These are phyloP conservation scores for Mortierella sp. DNA, from an alignment of 371 early-diverging fungal species.

Conservation along the genomic window DNA sequence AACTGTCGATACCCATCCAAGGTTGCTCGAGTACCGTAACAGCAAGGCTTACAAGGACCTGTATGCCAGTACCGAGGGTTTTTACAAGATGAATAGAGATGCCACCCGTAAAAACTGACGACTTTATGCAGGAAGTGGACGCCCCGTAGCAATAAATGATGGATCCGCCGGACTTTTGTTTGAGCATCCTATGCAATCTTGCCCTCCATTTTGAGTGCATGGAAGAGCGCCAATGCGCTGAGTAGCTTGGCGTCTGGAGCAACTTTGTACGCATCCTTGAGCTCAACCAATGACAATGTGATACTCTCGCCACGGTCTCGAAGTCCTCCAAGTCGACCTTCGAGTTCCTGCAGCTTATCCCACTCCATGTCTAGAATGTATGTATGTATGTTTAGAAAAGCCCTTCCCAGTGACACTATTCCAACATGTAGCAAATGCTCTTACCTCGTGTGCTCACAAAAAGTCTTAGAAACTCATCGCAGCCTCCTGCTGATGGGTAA, in stretches of 20 bases:
- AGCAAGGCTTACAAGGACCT: constrained; percentile 13
- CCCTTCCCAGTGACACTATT: background rate
- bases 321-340: constrained; percentile 77
- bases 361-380: constrained; percentile 51
- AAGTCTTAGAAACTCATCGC: constrained; percentile 81
- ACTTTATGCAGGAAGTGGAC: too few relatives aligned
- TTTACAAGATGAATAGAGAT: background rate
- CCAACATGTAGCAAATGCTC: background rate
- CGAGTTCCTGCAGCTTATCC: constrained; percentile 63
- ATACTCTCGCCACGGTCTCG: constrained; percentile 85
- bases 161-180: too few relatives aligned
- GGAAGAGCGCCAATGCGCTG: constrained; percentile 75
- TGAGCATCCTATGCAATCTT: constrained; percentile 27
- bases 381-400: background rate
- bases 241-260: constrained; percentile 80
- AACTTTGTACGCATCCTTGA: constrained; percentile 72
- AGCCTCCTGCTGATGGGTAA: constrained; percentile 85
- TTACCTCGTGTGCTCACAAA: constrained; percentile 72
- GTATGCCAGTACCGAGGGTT: constrained; percentile 2
- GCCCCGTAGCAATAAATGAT: too few relatives aligned
- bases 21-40: constrained; percentile 8
- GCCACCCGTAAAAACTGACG: background rate
- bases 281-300: constrained; percentile 67
- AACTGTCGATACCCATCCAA: constrained; percentile 14
- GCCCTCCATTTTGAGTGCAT: constrained; percentile 59